Evolutionary conservation across 2,329 filamentous ascomycete genomes (phyloP).

Genomic region (Diaporthe longicolla): DNA sequence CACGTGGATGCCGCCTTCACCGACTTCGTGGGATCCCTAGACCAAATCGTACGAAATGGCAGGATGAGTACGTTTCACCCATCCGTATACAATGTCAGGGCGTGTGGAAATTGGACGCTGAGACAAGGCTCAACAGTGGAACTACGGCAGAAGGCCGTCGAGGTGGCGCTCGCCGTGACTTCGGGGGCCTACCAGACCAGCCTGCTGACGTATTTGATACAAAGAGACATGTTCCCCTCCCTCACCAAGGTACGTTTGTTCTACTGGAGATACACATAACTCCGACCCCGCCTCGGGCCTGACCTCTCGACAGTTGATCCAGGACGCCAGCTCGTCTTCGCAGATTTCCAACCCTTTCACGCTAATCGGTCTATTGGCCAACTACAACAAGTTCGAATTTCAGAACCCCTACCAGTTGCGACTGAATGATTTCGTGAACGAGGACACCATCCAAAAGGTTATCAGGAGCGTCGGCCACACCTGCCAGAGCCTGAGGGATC

Average conservation of each 20-base stretch:
- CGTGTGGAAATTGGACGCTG: slow-evolving; percentile 43
- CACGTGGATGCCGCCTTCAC: slow-evolving; percentile 89
- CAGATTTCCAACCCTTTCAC: slow-evolving; percentile 82
- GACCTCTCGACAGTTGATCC: slow-evolving; percentile 73
- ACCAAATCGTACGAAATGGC: slow-evolving; percentile 85
- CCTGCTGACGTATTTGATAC: slow-evolving; percentile 93
- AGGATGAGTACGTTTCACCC: slow-evolving; percentile 66
- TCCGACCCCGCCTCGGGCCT: neutral
- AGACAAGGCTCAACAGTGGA: slow-evolving; percentile 67
- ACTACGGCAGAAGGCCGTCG: slow-evolving; percentile 83
- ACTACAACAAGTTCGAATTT: slow-evolving; percentile 99
- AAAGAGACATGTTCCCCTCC: slow-evolving; percentile 92
- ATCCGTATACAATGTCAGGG: neutral
- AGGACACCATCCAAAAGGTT: slow-evolving; percentile 86
- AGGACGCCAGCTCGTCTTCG: slow-evolving; percentile 78
- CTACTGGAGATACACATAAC: too few relatives aligned
- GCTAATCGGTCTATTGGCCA: slow-evolving; percentile 88
- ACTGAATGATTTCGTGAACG: slow-evolving; percentile 95
- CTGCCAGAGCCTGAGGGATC: slow-evolving; percentile 76
- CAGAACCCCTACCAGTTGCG: slow-evolving; percentile 96
- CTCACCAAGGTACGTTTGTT: slow-evolving; percentile 83
- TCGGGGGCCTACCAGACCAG: slow-evolving; percentile 97
- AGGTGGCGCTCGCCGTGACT: slow-evolving; percentile 85
- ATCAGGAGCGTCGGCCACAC: slow-evolving; percentile 81
- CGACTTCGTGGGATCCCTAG: slow-evolving; percentile 87